Conservation (phyloP, 2,329 filamentous ascomycete genomes). For the Colletotrichum abscissum region DNA sequence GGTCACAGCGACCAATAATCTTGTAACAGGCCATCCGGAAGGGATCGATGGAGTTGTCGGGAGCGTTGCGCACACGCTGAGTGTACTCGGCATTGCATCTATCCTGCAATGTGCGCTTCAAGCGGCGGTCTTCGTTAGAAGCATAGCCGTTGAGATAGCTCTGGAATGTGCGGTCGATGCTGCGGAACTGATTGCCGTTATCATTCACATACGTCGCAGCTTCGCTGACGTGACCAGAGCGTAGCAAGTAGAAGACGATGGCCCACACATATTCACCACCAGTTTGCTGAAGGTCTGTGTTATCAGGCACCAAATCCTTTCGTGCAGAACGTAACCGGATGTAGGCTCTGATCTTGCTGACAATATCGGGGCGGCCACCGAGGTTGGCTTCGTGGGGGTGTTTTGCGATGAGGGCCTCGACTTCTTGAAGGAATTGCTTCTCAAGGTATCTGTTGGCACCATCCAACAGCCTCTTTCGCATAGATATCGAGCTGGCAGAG, state of each 20-base stretch:
- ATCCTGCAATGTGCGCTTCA: conserved; percentile 83
- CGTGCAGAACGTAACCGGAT: conserved; percentile 83
- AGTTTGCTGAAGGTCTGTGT: conserved; percentile 81
- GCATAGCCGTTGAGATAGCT: conserved; percentile 89
- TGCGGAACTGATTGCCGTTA: conserved; percentile 84
- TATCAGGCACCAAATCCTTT: conserved; percentile 87
- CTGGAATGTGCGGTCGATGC: conserved; percentile 90
- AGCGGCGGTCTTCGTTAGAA: conserved; percentile 77
- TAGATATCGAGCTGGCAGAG: conserved; percentile 70
- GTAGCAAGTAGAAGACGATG: conserved; percentile 89
- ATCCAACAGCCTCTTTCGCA: conserved; percentile 82
- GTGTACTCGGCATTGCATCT: conserved; percentile 92
- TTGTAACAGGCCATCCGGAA: conserved; percentile 99
- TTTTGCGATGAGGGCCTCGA: conserved; percentile 82
- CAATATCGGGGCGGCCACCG: conserved; percentile 86
- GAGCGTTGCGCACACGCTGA: conserved; percentile 84
- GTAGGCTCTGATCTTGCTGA: conserved; percentile 93
- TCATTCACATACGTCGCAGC: conserved; percentile 87
- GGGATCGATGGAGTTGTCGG: conserved; percentile 89
- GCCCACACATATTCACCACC: conserved; percentile 92
- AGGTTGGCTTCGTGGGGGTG: conserved; percentile 90
- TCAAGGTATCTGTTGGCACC: conserved; percentile 87
- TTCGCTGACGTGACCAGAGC: conserved; percentile 85
- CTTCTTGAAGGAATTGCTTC: conserved; percentile 79
- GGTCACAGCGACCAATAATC: conserved; percentile 85